Evolutionary conservation across 352 stramenopile species (phyloP).

Genomic region (Phytopythium sindhum): DNA sequence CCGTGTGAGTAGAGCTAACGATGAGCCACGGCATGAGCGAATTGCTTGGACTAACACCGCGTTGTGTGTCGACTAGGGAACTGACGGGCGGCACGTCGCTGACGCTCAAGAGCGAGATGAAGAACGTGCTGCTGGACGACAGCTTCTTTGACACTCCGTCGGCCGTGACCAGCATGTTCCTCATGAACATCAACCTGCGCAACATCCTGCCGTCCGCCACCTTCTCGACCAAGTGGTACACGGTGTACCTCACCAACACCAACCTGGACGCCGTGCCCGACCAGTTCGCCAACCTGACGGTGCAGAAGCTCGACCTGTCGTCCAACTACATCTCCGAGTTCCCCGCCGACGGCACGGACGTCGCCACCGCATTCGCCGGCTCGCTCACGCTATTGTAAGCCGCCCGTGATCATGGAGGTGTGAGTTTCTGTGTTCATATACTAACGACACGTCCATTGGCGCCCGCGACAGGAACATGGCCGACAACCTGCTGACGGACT

Average conservation of each 20-base stretch:
- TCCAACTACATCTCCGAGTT: constrained; percentile 51
- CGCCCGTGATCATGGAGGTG: too few relatives aligned
- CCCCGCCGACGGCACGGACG: constrained; percentile 23
- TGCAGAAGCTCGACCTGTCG: constrained; percentile 36
- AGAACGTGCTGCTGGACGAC: constrained; percentile 48
- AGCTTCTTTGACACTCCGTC: constrained; percentile 49
- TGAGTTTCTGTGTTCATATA: neutral
- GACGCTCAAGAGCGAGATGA: constrained; percentile 31
- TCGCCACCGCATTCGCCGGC: constrained; percentile 23
- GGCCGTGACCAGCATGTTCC: constrained; percentile 28
- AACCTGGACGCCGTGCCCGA: constrained; percentile 44
- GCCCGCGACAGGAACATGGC: constrained; percentile 20
- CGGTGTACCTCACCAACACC: constrained; percentile 38
- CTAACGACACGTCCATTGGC: neutral
- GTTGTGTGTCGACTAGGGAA: constrained; percentile 39
- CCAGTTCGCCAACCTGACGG: constrained; percentile 26
- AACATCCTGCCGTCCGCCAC: constrained; percentile 31
- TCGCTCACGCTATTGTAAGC: constrained; percentile 24
- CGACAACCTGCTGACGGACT: constrained; percentile 41
- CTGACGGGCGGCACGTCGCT: constrained; percentile 25
- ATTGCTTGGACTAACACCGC: neutral
- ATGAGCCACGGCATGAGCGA: too few relatives aligned
- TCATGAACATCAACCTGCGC: constrained; percentile 31
- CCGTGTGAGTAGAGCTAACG: constrained; percentile 34
- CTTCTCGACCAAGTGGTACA: constrained; percentile 21